Conservation (phyloP, 2,329 filamentous ascomycete species). For the Didymella arachidicola region DNA sequence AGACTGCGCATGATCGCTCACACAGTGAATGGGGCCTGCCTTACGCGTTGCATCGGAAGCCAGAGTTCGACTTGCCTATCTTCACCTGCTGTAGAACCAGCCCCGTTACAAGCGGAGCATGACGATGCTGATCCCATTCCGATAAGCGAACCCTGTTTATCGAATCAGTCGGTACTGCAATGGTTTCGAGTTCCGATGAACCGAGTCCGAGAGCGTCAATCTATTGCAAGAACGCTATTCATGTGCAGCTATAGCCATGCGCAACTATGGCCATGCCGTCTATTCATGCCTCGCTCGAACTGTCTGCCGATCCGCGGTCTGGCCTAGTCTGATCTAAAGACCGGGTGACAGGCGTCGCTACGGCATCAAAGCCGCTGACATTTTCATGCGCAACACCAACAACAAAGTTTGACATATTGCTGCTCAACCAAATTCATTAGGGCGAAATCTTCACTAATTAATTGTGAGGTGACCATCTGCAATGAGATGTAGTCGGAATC, state of each 20-base stretch:
- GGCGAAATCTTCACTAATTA: constrained; percentile 14
- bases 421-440: not conserved
- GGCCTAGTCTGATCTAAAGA: constrained; percentile 2
- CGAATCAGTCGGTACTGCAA: constrained; percentile 7
- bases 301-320: not conserved
- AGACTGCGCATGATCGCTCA: not conserved
- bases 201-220: constrained; percentile 1
- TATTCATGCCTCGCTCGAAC: constrained; percentile 1
- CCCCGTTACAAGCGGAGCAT: constrained; percentile 6
- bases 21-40: not conserved
- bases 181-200: not conserved
- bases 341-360: constrained; percentile 10
- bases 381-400: constrained; percentile 6
- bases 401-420: constrained; percentile 11
- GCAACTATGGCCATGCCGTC: constrained; percentile 4
- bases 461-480: constrained; percentile 13
- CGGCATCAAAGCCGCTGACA: constrained; percentile 2
- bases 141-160: constrained; percentile 3
- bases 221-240: not conserved
- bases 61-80: constrained; percentile 10
- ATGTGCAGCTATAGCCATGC: constrained; percentile 6
- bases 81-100: constrained; percentile 5
- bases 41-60: constrained; percentile 1
- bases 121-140: constrained; percentile 18
- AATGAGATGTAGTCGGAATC: constrained; percentile 15